These are phyloP conservation scores for Eucalyptus paniculata DNA, from an alignment of 345 rosid genomes.

Conservation along the genomic window DNA sequence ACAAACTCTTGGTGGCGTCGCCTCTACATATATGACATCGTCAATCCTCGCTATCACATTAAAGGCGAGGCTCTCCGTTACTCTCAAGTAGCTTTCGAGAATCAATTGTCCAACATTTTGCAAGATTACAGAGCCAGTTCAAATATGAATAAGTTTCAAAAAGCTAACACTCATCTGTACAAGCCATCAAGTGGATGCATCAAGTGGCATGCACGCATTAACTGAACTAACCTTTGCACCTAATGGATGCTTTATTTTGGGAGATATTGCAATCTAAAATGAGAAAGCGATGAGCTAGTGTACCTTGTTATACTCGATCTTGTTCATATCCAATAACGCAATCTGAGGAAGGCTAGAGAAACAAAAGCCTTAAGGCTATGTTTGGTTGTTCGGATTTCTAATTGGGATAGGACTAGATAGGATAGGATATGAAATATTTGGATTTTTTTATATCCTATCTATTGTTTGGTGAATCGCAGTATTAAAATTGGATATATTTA, in stretches of 20 bases:
- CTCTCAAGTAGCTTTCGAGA: slow-evolving; percentile 94
- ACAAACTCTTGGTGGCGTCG: slow-evolving; percentile 44
- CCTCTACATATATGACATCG: slow-evolving; percentile 85
- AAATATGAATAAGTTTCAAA: neutral
- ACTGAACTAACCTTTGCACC: neutral
- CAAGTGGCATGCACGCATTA: neutral
- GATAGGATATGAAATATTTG: no score
- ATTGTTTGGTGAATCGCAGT: no score
- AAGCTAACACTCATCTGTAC: neutral
- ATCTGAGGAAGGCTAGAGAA: slow-evolving; percentile 92
- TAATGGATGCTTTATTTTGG: neutral
- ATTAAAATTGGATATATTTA: no score
- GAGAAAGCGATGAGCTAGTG: neutral
- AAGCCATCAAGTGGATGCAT: neutral
- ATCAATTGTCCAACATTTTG: slow-evolving; percentile 96
- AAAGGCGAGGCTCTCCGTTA: slow-evolving; percentile 96
- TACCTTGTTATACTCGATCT: slow-evolving; percentile 89
- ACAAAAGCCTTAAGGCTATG: slow-evolving; percentile 33
- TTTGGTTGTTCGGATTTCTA: no score
- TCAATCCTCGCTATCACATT: slow-evolving; percentile 92
- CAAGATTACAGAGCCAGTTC: neutral
- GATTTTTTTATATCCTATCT: no score
- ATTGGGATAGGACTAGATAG: no score
- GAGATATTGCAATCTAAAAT: neutral
- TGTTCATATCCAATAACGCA: slow-evolving; percentile 71